Percentiles rank a stretch among this genome's conserved stretches.
Conservation (phyloP, 1,139 yeast species). For the Hyphopichia burtonii region DNA sequence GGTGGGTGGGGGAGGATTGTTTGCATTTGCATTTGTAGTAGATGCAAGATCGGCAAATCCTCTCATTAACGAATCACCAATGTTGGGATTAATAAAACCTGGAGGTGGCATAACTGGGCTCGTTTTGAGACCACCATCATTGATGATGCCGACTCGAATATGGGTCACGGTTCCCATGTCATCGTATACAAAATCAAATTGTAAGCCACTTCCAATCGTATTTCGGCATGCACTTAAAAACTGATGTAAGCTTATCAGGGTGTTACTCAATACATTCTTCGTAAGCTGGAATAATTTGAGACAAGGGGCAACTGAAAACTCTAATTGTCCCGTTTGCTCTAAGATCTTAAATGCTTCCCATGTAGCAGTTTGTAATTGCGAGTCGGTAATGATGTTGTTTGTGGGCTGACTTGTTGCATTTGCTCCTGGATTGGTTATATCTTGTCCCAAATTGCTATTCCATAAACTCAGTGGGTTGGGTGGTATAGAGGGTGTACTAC, state of each 20-base stretch:
- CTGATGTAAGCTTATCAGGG: slow-evolving; percentile 38
- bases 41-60: not conserved
- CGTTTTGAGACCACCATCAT: not conserved
- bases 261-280: slow-evolving; percentile 23
- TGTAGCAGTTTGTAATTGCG: slow-evolving; percentile 28
- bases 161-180: slow-evolving; percentile 49
- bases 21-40: not conserved
- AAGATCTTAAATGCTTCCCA: slow-evolving; percentile 35
- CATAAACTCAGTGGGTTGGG: not conserved
- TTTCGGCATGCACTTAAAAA: slow-evolving; percentile 39
- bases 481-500: slow-evolving; percentile 9
- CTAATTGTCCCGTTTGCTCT: slow-evolving; percentile 31
- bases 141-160: slow-evolving; percentile 22
- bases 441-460: not conserved
- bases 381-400: not conserved
- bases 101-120: not conserved
- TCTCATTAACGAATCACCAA: not conserved
- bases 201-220: slow-evolving; percentile 18
- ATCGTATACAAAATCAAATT: slow-evolving; percentile 48
- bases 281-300: slow-evolving; percentile 33
- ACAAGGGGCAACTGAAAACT: slow-evolving; percentile 40
- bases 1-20: not conserved
- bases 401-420: not conserved
- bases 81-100: not conserved
- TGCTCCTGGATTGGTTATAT: not conserved